These are phyloP conservation scores for Fusarium buxicola DNA, from an alignment of 2,329 filamentous ascomycete genomes.

Conservation along the genomic window DNA sequence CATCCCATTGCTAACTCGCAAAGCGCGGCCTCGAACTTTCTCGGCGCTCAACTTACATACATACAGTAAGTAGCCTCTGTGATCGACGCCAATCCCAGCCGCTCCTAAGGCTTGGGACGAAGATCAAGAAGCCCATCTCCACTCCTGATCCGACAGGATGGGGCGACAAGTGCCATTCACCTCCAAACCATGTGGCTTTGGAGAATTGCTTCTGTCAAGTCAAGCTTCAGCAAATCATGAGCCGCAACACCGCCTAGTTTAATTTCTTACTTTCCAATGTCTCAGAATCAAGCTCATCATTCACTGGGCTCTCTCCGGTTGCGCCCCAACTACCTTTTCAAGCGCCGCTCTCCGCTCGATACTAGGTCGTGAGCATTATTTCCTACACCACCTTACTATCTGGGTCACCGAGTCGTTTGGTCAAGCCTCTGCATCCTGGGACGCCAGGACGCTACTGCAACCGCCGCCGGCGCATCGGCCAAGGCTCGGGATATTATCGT, in stretches of 20 bases:
- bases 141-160: slow-evolving; percentile 24
- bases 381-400: slow-evolving; percentile 9
- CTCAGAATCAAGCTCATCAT: not conserved
- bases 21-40: slow-evolving; percentile 27
- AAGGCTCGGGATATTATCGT: slow-evolving; percentile 11
- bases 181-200: slow-evolving; percentile 31
- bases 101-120: slow-evolving; percentile 11
- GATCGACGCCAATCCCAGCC: slow-evolving; percentile 20
- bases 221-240: slow-evolving; percentile 29
- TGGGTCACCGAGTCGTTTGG: slow-evolving; percentile 18
- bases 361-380: not conserved
- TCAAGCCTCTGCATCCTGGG: slow-evolving; percentile 7
- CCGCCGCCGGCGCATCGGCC: slow-evolving; percentile 17
- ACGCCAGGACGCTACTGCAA: slow-evolving; percentile 23
- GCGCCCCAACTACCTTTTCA: slow-evolving; percentile 1
- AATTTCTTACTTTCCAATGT: not conserved
- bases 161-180: slow-evolving; percentile 22
- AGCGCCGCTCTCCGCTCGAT: slow-evolving; percentile 5
- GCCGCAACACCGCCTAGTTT: not conserved
- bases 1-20: slow-evolving; percentile 28
- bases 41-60: not conserved
- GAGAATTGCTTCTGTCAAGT: slow-evolving; percentile 20
- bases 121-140: slow-evolving; percentile 26
- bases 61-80: slow-evolving; percentile 24
- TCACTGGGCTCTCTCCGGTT: not conserved